phyloP scores from a whole-genome alignment of 2,329 filamentous ascomycete species.

The Aspergillus pseudotamarii region DNA sequence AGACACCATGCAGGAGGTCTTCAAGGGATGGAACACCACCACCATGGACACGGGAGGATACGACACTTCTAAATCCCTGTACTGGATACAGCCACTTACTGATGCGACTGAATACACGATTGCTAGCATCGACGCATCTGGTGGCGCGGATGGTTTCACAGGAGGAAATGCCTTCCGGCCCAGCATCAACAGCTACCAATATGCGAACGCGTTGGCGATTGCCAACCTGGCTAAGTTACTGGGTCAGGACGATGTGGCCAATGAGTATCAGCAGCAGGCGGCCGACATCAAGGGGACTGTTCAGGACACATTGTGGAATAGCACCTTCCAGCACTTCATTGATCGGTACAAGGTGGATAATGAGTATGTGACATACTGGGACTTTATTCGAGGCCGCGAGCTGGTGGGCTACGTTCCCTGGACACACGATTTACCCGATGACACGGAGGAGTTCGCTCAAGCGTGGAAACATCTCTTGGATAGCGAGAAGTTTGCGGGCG shows the following conservation, averaged over 20 bases:
- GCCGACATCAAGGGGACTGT: conserved; percentile 40
- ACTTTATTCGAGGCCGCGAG: conserved; percentile 47
- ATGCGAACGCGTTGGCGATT: conserved; percentile 48
- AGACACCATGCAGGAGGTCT: conserved; percentile 24
- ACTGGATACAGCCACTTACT: conserved; percentile 47
- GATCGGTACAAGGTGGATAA: conserved; percentile 46
- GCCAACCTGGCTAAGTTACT: conserved; percentile 41
- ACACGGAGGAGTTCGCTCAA: conserved; percentile 39
- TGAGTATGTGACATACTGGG: conserved; percentile 36
- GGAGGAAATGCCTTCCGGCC: conserved; percentile 48
- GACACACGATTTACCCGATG: conserved; percentile 47
- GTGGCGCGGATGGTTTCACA: conserved; percentile 40
- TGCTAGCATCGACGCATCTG: conserved; percentile 45
- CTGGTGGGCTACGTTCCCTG: conserved; percentile 49
- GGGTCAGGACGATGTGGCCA: conserved; percentile 22
- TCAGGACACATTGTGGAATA: conserved; percentile 48
- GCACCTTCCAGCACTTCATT: conserved; percentile 48
- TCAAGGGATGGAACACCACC: conserved; percentile 33
- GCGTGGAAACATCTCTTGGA: conserved; percentile 34
- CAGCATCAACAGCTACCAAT: conserved; percentile 50
- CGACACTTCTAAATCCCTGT: conserved; percentile 44
- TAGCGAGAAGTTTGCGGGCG: conserved; percentile 35
- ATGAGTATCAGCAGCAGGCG: conserved; percentile 33
- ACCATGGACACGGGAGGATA: conserved; percentile 41
- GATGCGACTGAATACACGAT: conserved; percentile 53